Conservation (phyloP, 1,284 basidiomycete genomes). For the Phellopilus nigrolimitatus region DNA sequence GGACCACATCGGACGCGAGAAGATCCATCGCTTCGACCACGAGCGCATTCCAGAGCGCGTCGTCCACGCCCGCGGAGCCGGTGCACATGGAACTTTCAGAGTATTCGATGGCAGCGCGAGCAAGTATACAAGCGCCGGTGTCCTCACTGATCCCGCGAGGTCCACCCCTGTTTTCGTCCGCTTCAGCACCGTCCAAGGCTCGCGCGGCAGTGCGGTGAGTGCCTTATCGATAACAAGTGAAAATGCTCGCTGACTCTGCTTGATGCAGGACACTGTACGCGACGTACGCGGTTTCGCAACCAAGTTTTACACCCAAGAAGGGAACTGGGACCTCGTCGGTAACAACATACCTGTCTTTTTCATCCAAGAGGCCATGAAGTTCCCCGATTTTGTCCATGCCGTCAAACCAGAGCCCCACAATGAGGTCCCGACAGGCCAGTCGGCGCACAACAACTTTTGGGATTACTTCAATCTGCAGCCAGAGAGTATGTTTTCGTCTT, state of each 20-base stretch:
- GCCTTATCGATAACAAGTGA: not conserved
- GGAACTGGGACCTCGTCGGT: slow-evolving; percentile 81
- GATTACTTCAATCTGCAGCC: slow-evolving; percentile 68
- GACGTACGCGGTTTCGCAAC: slow-evolving; percentile 83
- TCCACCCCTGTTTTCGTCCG: slow-evolving; percentile 74
- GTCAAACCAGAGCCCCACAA: slow-evolving; percentile 78
- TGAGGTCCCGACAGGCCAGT: slow-evolving; percentile 60
- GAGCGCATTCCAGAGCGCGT: slow-evolving; percentile 78
- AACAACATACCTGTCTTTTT: slow-evolving; percentile 82
- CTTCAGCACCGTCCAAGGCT: slow-evolving; percentile 79
- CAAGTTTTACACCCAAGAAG: slow-evolving; percentile 76
- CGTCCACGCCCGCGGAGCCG: slow-evolving; percentile 75
- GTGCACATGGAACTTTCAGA: slow-evolving; percentile 78
- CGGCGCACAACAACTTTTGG: slow-evolving; percentile 81
- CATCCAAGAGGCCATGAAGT: slow-evolving; percentile 81
- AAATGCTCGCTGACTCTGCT: not conserved
- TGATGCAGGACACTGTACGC: slow-evolving; percentile 64
- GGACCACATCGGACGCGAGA: slow-evolving; percentile 65
- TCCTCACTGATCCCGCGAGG: slow-evolving; percentile 67
- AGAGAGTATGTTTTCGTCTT: slow-evolving; percentile 39
- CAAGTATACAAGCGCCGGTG: slow-evolving; percentile 61
- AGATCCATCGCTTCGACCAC: slow-evolving; percentile 75
- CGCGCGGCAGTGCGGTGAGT: slow-evolving; percentile 64
- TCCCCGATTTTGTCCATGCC: slow-evolving; percentile 78
- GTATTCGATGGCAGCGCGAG: slow-evolving; percentile 58